Conservation (phyloP, 192 early-diverging fungal species). For the Umbelopsis ramanniana region DNA sequence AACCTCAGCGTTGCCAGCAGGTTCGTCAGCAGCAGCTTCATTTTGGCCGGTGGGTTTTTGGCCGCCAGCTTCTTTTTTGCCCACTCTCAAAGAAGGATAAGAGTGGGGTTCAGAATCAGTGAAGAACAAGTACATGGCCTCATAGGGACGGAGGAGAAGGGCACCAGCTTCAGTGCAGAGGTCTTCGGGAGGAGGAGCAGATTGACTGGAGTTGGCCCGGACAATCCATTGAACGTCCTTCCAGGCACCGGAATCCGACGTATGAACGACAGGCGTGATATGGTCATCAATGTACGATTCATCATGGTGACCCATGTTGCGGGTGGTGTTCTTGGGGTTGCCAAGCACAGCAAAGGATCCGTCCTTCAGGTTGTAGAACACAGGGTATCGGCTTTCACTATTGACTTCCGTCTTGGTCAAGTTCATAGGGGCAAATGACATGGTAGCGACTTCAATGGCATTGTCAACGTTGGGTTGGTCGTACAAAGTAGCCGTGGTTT, state of each 20-base stretch:
- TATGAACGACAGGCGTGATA: neutral
- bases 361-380: neutral
- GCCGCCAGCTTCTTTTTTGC: neutral
- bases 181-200: neutral
- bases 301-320: neutral
- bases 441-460: neutral
- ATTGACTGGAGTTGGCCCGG: neutral
- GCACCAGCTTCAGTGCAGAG: neutral
- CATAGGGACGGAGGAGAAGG: neutral
- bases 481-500: neutral
- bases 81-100: neutral
- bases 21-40: too few relatives aligned
- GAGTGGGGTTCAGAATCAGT: neutral
- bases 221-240: neutral
- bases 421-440: neutral
- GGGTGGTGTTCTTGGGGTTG: neutral
- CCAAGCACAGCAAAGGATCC: neutral
- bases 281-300: neutral
- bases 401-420: neutral
- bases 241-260: neutral
- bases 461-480: neutral
- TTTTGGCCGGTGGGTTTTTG: too few relatives aligned
- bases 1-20: too few relatives aligned
- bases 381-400: neutral
- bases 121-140: neutral